phyloP scores from a whole-genome alignment of 2,329 filamentous ascomycete species.

The Trematosphaeria pertusa region DNA sequence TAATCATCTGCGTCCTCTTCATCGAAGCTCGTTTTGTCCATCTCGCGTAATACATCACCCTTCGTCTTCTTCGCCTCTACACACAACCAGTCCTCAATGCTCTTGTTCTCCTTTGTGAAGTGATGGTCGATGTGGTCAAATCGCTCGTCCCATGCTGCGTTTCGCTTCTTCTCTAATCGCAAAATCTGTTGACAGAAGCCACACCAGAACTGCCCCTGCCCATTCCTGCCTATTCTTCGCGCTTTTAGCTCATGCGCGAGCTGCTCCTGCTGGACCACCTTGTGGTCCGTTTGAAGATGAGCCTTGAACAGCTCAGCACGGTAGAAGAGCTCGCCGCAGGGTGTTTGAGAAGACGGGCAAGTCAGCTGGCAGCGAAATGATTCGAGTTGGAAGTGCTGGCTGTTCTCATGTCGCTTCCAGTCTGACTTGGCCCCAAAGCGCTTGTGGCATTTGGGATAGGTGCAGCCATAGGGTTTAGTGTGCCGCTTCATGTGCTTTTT shows the following conservation, averaged over 20 bases:
- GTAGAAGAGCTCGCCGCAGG: conserved; percentile 67
- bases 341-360: neutral
- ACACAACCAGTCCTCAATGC: conserved; percentile 65
- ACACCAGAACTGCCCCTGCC: conserved; percentile 79
- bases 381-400: conserved; percentile 75
- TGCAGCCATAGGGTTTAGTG: conserved; percentile 81
- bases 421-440: conserved; percentile 91
- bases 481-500: conserved; percentile 84
- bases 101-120: conserved; percentile 62
- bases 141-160: conserved; percentile 66
- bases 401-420: conserved; percentile 89
- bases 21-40: conserved; percentile 22
- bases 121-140: conserved; percentile 80
- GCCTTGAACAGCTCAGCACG: conserved; percentile 64
- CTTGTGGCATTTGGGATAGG: conserved; percentile 71
- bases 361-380: conserved; percentile 70
- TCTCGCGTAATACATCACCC: conserved; percentile 28
- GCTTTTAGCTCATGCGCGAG: conserved; percentile 57
- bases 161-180: conserved; percentile 56
- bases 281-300: conserved; percentile 66
- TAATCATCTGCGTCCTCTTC: conserved; percentile 26
- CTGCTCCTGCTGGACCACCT: conserved; percentile 26
- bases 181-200: conserved; percentile 75
- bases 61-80: conserved; percentile 47
- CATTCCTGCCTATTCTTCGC: conserved; percentile 69